Evolutionary conservation across 2,329 filamentous ascomycete genomes (phyloP).

Genomic region (Falciphora oryzae): DNA sequence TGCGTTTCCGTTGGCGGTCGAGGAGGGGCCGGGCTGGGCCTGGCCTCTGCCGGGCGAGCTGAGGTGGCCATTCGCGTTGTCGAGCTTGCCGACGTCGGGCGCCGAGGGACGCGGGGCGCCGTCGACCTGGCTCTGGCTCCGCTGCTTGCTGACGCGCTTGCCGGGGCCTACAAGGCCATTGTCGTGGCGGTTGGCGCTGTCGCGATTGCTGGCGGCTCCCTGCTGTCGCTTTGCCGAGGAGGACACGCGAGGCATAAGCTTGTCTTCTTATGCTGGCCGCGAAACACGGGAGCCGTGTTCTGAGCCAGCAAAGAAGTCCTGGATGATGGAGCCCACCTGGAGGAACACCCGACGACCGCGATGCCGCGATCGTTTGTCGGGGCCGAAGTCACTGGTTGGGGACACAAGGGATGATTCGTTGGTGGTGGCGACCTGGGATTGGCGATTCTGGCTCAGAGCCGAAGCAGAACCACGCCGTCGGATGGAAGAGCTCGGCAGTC

Average conservation of each 20-base stretch:
- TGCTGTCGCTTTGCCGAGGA: slow-evolving; percentile 56
- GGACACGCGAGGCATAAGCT: slow-evolving; percentile 55
- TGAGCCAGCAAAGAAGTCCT: slow-evolving; percentile 31
- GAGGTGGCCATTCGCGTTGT: slow-evolving; percentile 2
- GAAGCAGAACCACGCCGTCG: slow-evolving; percentile 5
- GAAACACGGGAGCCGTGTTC: slow-evolving; percentile 29
- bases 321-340: background rate
- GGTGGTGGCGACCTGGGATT: background rate
- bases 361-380: slow-evolving; percentile 1
- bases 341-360: slow-evolving; percentile 1
- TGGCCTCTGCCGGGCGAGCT: background rate
- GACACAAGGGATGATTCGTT: background rate
- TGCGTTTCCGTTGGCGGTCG: slow-evolving; percentile 32
- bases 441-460: slow-evolving; percentile 5
- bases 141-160: slow-evolving; percentile 49
- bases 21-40: slow-evolving; percentile 21
- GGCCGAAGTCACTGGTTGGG: background rate
- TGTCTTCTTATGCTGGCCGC: slow-evolving; percentile 33
- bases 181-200: slow-evolving; percentile 74
- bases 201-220: slow-evolving; percentile 46
- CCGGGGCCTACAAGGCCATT: slow-evolving; percentile 78
- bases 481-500: slow-evolving; percentile 4
- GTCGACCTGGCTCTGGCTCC: slow-evolving; percentile 41
- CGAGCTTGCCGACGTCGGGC: background rate
- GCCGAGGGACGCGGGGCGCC: slow-evolving; percentile 17